phyloP scores from a whole-genome alignment of 202 grass and related monocot genomes.

The Bolboschoenoplectus hybrid region DNA sequence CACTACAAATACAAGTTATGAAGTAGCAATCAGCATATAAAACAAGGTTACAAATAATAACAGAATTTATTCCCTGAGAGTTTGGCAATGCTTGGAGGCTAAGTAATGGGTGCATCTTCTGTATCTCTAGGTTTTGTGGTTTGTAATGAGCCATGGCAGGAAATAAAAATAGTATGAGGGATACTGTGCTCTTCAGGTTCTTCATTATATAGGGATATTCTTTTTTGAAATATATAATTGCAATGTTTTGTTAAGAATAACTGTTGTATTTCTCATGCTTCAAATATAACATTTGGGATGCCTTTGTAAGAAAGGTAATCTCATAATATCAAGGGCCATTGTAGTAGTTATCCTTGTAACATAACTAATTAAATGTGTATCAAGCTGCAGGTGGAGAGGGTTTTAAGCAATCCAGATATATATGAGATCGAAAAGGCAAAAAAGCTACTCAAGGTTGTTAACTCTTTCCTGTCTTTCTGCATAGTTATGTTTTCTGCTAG shows the following conservation, averaged over 20 bases:
- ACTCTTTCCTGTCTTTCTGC: slow-evolving; percentile 22
- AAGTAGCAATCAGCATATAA: neutral
- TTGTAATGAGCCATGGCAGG: neutral
- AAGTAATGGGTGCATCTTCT: neutral
- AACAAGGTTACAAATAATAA: neutral
- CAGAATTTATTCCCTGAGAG: neutral
- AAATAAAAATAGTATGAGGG: neutral
- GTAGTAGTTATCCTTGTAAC: neutral
- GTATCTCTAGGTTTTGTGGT: neutral
- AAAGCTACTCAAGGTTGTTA: slow-evolving; percentile 70
- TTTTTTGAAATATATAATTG: neutral
- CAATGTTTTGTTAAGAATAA: slow-evolving; percentile 8
- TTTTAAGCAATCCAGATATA: slow-evolving; percentile 76
- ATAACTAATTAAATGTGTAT: slow-evolving; percentile 11
- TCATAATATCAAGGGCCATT: neutral
- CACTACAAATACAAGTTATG: slow-evolving; percentile 17
- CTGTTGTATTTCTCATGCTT: slow-evolving; percentile 34
- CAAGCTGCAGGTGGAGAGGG: slow-evolving; percentile 67
- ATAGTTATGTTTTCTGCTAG: neutral
- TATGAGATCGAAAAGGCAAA: slow-evolving; percentile 76
- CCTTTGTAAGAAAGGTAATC: neutral
- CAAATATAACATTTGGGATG: slow-evolving; percentile 16
- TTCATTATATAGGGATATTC: neutral
- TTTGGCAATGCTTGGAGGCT: neutral
- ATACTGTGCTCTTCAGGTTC: neutral